Percentiles rank a stretch among this genome's conserved stretches.
phyloP scores from a whole-genome alignment of 2,329 filamentous ascomycete genomes.

The Scytalidium sp. region DNA sequence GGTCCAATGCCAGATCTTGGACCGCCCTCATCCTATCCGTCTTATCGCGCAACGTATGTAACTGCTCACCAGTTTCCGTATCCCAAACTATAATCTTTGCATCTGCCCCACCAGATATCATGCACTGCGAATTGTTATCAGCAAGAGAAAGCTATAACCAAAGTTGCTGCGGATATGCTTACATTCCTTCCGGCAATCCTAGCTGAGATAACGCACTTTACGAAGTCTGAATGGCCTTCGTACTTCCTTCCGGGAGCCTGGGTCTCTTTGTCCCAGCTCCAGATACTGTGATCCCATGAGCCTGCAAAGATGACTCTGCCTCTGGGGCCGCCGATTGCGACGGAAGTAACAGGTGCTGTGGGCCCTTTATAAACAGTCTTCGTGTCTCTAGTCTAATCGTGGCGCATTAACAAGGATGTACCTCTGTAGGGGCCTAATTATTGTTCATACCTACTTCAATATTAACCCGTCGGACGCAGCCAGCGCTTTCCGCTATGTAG shows the following conservation, averaged over 20 bases:
- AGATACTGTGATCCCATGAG: conserved; percentile 91
- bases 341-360: conserved; percentile 73
- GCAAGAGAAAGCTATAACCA: conserved; percentile 4
- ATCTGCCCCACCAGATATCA: conserved; percentile 76
- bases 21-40: conserved; percentile 70
- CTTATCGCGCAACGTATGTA: conserved; percentile 78
- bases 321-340: conserved; percentile 60
- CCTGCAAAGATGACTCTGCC: conserved; percentile 72
- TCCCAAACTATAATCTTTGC: conserved; percentile 85
- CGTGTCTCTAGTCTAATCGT: conserved; percentile 37
- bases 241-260: conserved; percentile 55
- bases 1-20: conserved; percentile 75
- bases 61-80: conserved; percentile 58
- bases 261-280: conserved; percentile 73
- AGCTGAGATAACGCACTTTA: conserved; percentile 72
- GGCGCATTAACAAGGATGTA: conserved; percentile 5
- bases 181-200: conserved; percentile 58
- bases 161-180: conserved; percentile 11
- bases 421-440: neutral
- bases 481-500: conserved; percentile 85
- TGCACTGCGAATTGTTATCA: conserved; percentile 24
- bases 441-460: conserved; percentile 64
- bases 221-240: conserved; percentile 83
- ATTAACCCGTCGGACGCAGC: conserved; percentile 69
- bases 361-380: conserved; percentile 66